phyloP scores from a whole-genome alignment of 1,284 basidiomycete species.

The Puccinia polysora region DNA sequence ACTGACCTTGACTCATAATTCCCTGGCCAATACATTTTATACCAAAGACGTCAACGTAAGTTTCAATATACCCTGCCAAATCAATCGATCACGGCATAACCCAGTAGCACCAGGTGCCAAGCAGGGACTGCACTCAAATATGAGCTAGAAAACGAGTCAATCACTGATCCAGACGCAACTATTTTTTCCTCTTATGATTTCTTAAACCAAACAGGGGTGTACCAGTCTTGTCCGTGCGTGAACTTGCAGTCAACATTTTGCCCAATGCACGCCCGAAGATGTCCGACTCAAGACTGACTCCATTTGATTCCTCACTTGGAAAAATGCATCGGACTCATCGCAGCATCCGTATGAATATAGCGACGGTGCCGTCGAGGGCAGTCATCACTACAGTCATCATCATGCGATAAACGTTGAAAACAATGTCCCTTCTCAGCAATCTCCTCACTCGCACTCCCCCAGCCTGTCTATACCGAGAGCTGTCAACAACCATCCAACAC shows the following conservation, averaged over 20 bases:
- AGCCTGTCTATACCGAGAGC: slow-evolving; percentile 25
- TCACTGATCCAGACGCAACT: not conserved
- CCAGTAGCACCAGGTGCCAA: not conserved
- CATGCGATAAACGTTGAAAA: slow-evolving; percentile 33
- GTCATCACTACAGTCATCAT: slow-evolving; percentile 8
- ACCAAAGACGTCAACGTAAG: slow-evolving; percentile 35
- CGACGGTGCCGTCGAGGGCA: slow-evolving; percentile 20
- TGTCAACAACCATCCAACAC: slow-evolving; percentile 5
- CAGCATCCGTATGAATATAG: slow-evolving; percentile 41
- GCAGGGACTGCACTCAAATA: slow-evolving; percentile 10
- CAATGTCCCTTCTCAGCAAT: slow-evolving; percentile 25
- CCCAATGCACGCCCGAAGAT: not conserved
- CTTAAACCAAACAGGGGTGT: slow-evolving; percentile 15
- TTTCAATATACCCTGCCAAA: slow-evolving; percentile 5
- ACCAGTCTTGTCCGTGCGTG: slow-evolving; percentile 39
- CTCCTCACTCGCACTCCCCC: not conserved
- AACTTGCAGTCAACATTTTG: not conserved
- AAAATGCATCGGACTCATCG: not conserved
- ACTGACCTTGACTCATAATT: slow-evolving; percentile 13
- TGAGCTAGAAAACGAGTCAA: not conserved
- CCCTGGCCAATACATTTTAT: slow-evolving; percentile 17
- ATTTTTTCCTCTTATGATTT: slow-evolving; percentile 12
- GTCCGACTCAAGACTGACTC: slow-evolving; percentile 1
- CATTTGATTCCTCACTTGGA: not conserved
- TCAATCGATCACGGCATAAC: not conserved